Evolutionary conservation across 331 rosid genomes (phyloP).

Genomic region (Pyracantha coccinea): DNA sequence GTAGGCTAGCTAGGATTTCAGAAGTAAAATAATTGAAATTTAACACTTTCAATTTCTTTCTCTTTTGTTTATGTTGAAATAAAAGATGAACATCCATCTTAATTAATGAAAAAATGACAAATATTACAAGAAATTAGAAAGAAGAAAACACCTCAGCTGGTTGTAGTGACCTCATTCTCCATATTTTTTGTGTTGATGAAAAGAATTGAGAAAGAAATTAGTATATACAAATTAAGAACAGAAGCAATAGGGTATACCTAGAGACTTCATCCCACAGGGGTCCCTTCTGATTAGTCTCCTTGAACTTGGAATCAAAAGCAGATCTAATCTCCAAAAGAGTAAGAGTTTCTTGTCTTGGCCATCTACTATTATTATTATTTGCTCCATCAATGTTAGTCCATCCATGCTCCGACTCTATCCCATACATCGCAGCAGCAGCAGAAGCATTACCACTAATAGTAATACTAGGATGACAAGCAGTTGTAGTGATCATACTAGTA

Average conservation of each 20-base stretch:
- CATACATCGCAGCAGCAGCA: neutral
- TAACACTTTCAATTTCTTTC: neutral
- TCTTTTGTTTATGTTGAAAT: neutral
- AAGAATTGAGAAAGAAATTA: no score
- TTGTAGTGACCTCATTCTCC: neutral
- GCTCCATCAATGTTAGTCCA: conserved; percentile 26
- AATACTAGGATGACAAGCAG: neutral
- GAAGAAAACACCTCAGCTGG: neutral
- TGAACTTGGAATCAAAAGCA: conserved; percentile 72
- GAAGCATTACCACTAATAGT: neutral
- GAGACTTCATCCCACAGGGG: conserved; percentile 81
- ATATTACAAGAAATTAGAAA: neutral
- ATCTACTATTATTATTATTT: conserved; percentile 26
- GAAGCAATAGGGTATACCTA: conserved; percentile 34
- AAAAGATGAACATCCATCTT: neutral
- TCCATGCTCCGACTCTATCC: neutral
- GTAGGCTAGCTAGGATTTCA: neutral
- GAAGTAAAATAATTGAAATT: neutral
- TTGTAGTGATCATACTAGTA: neutral
- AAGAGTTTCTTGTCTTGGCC: conserved; percentile 84
- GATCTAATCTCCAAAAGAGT: conserved; percentile 80
- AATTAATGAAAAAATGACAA: neutral
- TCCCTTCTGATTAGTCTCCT: conserved; percentile 65
- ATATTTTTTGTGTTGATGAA: neutral
- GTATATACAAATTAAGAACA: neutral